phyloP scores from a whole-genome alignment of 768 basidiomycete genomes.

The Lentinula edodes region DNA sequence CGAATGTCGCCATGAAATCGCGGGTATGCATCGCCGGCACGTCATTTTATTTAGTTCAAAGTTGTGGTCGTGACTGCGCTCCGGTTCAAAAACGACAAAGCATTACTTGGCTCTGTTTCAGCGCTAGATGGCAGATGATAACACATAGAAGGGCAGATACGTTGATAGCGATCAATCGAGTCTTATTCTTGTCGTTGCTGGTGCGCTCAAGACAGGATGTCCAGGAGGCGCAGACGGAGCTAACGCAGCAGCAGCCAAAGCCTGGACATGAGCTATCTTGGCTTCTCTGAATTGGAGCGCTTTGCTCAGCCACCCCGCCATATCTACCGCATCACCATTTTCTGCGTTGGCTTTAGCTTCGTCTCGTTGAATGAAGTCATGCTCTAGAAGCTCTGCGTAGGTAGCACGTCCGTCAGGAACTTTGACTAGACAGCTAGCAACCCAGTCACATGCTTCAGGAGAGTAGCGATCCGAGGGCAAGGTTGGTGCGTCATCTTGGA shows the following conservation, averaged over 20 bases:
- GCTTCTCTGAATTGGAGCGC: slow-evolving; percentile 29
- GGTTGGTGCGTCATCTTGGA: slow-evolving; percentile 88
- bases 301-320: slow-evolving; percentile 73
- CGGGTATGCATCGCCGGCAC: not conserved
- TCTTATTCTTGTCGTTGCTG: slow-evolving; percentile 1
- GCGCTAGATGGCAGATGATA: not conserved
- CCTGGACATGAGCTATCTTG: not conserved
- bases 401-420: slow-evolving; percentile 73
- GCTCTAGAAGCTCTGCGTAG: slow-evolving; percentile 67
- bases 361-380: slow-evolving; percentile 47
- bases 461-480: slow-evolving; percentile 69
- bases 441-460: slow-evolving; percentile 74
- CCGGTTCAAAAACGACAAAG: not conserved
- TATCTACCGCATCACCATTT: slow-evolving; percentile 59
- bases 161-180: not conserved
- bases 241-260: not conserved
- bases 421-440: slow-evolving; percentile 75
- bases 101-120: not conserved
- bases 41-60: not conserved
- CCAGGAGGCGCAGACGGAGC: not conserved
- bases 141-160: not conserved
- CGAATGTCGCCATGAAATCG: not conserved
- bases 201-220: slow-evolving; percentile 1
- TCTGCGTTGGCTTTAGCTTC: slow-evolving; percentile 68
- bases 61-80: not conserved